Evolutionary conservation across 768 basidiomycete species (phyloP).

Genomic region (Rhodotorula graminis): DNA sequence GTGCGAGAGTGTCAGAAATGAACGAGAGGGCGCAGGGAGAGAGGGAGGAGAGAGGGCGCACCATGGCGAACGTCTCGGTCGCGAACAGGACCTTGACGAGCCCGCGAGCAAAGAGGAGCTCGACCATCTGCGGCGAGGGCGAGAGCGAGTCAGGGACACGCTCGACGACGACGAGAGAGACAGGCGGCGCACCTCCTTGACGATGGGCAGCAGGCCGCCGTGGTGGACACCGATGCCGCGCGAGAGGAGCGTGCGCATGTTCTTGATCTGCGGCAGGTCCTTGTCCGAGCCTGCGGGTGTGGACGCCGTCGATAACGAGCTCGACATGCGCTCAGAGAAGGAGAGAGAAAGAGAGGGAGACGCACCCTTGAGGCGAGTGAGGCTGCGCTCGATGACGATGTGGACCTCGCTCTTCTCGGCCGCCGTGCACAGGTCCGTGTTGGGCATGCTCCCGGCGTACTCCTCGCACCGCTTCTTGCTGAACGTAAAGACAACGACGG

Average conservation of each 20-base stretch:
- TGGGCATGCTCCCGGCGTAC: slow-evolving; percentile 81
- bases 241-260: slow-evolving; percentile 81
- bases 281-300: slow-evolving; percentile 71
- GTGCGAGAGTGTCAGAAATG: neutral
- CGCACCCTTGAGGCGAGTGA: slow-evolving; percentile 81
- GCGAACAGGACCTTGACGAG: slow-evolving; percentile 95
- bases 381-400: slow-evolving; percentile 82
- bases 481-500: slow-evolving; percentile 93
- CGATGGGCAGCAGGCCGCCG: slow-evolving; percentile 88
- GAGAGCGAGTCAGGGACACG: neutral
- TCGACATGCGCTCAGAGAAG: neutral
- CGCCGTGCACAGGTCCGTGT: slow-evolving; percentile 78
- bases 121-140: slow-evolving; percentile 64
- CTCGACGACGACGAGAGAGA: neutral
- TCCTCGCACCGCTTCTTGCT: slow-evolving; percentile 97
- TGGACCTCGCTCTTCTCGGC: slow-evolving; percentile 97
- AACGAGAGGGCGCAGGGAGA: neutral
- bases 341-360: neutral
- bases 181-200: slow-evolving; percentile 71
- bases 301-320: neutral
- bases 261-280: slow-evolving; percentile 82
- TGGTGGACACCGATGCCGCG: slow-evolving; percentile 97
- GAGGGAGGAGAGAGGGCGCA: slow-evolving; percentile 46
- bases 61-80: slow-evolving; percentile 99
- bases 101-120: slow-evolving; percentile 90